Evolutionary conservation across 768 basidiomycete genomes (phyloP), one percentile per base, ranked within the genome.

Genomic region (Hypholoma sublateritium): DNA sequence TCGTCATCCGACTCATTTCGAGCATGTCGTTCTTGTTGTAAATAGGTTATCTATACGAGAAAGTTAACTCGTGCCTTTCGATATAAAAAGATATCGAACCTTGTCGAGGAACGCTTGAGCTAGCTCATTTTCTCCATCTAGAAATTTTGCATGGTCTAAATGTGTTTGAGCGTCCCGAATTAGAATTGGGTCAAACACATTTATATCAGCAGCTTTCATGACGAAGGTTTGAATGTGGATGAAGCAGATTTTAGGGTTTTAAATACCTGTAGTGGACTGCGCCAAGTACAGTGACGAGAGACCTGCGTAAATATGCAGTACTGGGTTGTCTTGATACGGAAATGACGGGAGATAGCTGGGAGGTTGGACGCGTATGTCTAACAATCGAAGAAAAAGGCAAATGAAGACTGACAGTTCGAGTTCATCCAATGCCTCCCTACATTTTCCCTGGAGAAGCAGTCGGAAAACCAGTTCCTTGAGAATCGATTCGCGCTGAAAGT

Each of bases 231-330:
- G n/a, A 32, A 9, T 9, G 9, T 32, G 28, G 9, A 32, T 5
- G 28, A 32, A 32, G 28, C 28, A 32, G 28, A 4, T 28, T 41
- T 14, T 2, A 48, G 12, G 7, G 21, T 1, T 35, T 13, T 16
- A 42, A 14, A 16, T 13, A 55, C 51, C 55, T 63, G 54, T 49
- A 61, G 59, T 44, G 1, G 69, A 70, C 59, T 84, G 85, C 11
- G 83, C 79, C n/a, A 84, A 70, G 62, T 88, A 83, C 21, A 94
- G 73, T 24, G 79, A 82, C 12, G 91, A 73, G 51, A 95, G 71
- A 1, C 91, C 94, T 2, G 94, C 93, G 59, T 95, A 95, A 14
- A 85, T 76, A 64, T 96, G 91, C 25, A 96, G 75, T 6, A 85
- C 73, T 1, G 88, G 80, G 60, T 92, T 91, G 62, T 93, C 89